Evolutionary conservation across 495 filamentous ascomycete genomes (phyloP), one percentile per base, ranked within the genome.

Genomic region (Antarctomyces pellizariae): DNA sequence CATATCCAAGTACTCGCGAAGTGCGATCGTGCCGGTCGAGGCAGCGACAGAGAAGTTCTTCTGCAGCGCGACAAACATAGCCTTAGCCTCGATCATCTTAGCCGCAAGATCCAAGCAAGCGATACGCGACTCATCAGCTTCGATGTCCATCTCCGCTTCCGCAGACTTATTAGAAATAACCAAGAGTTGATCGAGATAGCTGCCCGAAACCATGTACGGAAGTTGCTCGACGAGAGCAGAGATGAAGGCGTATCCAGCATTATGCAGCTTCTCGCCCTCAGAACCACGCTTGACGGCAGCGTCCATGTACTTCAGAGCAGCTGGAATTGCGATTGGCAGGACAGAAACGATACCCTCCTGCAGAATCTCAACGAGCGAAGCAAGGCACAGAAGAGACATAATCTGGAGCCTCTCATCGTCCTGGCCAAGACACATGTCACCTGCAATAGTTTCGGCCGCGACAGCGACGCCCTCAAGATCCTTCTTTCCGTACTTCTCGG

Each of bases 401-500:
- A 76, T 57, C 12, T 73, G 71, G 16, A 93, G 62, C 22, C 62
- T 62, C 31, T 60, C 54, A 39, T 89, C 76, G 3, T 58, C 46
- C 41, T 71, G 69, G 21, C 71, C 72, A 14, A 95, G 59, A 33
- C 75, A 83, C 32, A 74, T 54, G 17, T 61, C 48, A 23, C 77
- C 66, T n/a, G 74, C 67, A 41, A 95, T 71, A 4, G 72, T 67
- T 26, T 65, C 53, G 7, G 78, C 76, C 13, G 78, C 68, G 27
- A 69, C 70, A 5, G 54, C 49, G 17, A 67, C 60, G 3, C 58
- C 56, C 32, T 66, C 65, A 1, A 67, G 54, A 38, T 84, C 75
- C 40, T 74, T 78, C 48, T 83, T 84, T 29, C 86, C 86, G 43
- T 89, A 92, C 43, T 76, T 76, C 48, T 89, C 78, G 5, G 75